Evolutionary conservation across 2,329 filamentous ascomycete genomes (phyloP).

Genomic region (Furcasterigmium furcatum): DNA sequence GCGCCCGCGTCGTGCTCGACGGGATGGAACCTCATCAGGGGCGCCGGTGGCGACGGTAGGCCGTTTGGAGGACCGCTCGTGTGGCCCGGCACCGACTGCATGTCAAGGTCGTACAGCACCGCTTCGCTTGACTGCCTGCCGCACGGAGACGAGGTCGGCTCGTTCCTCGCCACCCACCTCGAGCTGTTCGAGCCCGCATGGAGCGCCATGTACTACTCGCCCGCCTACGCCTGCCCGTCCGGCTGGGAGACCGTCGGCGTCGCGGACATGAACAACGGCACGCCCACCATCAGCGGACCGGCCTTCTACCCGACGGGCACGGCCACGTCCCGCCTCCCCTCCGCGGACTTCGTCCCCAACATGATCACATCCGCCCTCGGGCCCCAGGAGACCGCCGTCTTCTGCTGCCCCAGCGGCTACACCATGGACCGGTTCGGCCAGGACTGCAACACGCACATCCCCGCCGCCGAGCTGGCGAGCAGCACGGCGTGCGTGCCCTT

Average conservation of each 20-base stretch:
- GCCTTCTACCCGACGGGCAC: not conserved
- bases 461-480: not conserved
- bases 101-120: too few relatives aligned
- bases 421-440: not conserved
- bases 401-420: not conserved
- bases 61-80: too few relatives aligned
- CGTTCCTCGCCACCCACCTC: too few relatives aligned
- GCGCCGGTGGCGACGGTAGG: too few relatives aligned
- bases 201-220: slow-evolving; percentile 3
- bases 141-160: too few relatives aligned
- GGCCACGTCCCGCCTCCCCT: not conserved
- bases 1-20: too few relatives aligned
- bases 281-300: not conserved
- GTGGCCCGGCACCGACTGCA: too few relatives aligned
- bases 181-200: too few relatives aligned
- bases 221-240: not conserved
- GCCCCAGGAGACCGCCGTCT: not conserved
- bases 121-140: too few relatives aligned
- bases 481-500: not conserved
- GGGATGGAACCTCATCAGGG: too few relatives aligned
- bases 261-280: not conserved
- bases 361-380: not conserved
- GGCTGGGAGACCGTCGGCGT: slow-evolving; percentile 1
- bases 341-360: not conserved
- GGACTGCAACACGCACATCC: not conserved